These are phyloP conservation scores for Alternaria viburni DNA, from an alignment of 2,329 filamentous ascomycete genomes.

Conservation along the genomic window DNA sequence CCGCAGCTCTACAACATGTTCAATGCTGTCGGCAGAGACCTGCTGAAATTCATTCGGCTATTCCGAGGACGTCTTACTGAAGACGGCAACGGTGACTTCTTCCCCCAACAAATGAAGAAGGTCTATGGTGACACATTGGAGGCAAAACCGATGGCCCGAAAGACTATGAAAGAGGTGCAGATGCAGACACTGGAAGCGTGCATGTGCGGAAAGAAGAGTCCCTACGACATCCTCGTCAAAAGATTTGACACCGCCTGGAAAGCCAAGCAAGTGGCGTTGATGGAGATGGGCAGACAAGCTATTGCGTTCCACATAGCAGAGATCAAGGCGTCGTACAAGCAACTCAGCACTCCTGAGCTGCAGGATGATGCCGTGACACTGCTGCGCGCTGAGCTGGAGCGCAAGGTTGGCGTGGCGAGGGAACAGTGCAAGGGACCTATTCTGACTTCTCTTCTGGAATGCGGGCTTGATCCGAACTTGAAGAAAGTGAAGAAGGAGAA, in stretches of 20 bases:
- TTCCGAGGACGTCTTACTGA: neutral
- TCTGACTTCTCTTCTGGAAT: neutral
- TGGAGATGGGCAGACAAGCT: neutral
- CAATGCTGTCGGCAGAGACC: neutral
- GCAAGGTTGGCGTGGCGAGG: neutral
- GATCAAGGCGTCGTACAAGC: neutral
- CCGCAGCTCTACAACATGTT: neutral
- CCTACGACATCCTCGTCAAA: no score
- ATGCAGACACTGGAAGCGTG: neutral
- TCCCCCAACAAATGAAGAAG: neutral
- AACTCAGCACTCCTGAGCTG: neutral
- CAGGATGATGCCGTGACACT: neutral
- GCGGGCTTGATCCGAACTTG: neutral
- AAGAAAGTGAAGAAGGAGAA: neutral
- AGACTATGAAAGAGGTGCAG: neutral
- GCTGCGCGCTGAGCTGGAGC: neutral
- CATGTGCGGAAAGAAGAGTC: neutral
- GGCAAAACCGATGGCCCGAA: neutral
- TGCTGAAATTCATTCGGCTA: neutral
- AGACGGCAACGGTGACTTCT: neutral
- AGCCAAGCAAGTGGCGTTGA: neutral
- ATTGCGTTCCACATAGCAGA: neutral
- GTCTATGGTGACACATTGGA: neutral
- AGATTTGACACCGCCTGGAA: neutral
- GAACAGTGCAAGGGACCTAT: neutral